Base-by-base conservation (phyloP, 2,329 filamentous ascomycete genomes). In the Mycosphaerella sp. region DNA sequence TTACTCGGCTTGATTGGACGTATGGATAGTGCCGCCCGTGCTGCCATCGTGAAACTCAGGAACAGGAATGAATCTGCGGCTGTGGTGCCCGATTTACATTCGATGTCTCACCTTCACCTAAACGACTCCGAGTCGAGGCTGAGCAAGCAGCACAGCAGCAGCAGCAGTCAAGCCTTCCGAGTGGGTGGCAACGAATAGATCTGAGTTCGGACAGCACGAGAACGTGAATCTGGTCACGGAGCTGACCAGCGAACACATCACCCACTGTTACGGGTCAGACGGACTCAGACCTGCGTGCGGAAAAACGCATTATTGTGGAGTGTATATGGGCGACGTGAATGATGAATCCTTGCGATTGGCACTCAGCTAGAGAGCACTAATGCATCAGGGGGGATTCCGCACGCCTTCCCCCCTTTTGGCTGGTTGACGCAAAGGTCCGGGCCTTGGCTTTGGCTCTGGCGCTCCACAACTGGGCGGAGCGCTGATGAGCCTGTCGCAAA, bases 231-330 rank as follows among this genome's bases (percentile, higher is more conserved):
- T 35, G 44, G 53, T 32, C 28, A 41, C 41, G 32, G 14, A 46
- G 44, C 32, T 35, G 30, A 49, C 48, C 49, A 48, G 16, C 39
- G 21, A 45, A 43, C 39, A 49, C 41, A 45, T 45, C 45, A 44
- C 35, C 25, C 53, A 43, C 36, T 37, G 32, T 30, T 25, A 50
- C 44, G 49, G 53, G 49, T 43, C 53, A 35, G n/a, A n/a, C n/a
- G n/a, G n/a, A n/a, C n/a, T n/a, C n/a, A n/a, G n/a, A n/a, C n/a
- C n/a, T 25, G 40, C 43, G 25, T 48, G 48, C 49, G 32, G 41
- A 49, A 52, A 43, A 54, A 51, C 49, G 52, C 53, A 44, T 43
- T 35, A 39, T 35, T 41, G 50, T 30, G 50, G 52, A 53, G 44
- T 18, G 18, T 32, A 37, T 18, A n/a, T 7, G 47, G 32, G 14